Evolutionary conservation across 176 grass and related monocot genomes (phyloP).

Genomic region (Zea luxurians): DNA sequence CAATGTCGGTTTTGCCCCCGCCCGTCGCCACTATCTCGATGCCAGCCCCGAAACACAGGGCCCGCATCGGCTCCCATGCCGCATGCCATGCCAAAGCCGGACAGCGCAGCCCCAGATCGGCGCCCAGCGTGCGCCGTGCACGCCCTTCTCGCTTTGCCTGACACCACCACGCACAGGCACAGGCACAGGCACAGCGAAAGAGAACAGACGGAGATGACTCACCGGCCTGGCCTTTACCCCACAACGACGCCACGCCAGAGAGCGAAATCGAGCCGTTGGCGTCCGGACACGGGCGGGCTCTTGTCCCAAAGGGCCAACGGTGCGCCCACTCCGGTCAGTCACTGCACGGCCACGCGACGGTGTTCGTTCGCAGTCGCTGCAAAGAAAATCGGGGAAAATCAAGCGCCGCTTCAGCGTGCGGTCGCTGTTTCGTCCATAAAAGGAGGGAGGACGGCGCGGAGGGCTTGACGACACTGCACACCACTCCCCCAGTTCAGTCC

Average conservation of each 20-base stretch:
- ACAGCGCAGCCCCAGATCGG: constrained; percentile 38
- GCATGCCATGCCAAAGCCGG: constrained; percentile 45
- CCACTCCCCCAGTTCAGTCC: not conserved
- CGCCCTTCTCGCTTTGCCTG: constrained; percentile 1
- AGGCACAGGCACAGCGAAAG: constrained; percentile 10
- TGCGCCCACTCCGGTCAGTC: not conserved
- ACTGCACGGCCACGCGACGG: not conserved
- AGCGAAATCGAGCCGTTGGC: constrained; percentile 53
- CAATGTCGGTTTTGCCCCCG: constrained; percentile 2
- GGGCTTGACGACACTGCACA: constrained; percentile 26
- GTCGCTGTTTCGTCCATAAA: constrained; percentile 39
- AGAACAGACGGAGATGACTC: constrained; percentile 9
- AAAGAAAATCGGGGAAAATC: not conserved
- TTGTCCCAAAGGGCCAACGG: not conserved
- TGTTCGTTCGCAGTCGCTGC: not conserved
- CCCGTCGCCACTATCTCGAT: not conserved
- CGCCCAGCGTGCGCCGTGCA: constrained; percentile 6
- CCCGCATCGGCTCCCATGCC: constrained; percentile 36
- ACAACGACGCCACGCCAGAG: not conserved
- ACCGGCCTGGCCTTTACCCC: not conserved
- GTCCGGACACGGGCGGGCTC: constrained; percentile 33
- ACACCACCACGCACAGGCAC: not conserved
- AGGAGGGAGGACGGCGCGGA: not conserved
- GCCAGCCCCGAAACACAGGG: not conserved
- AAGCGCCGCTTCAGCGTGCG: not conserved